Evolutionary conservation across 83 land plant genomes (phyloP), one percentile per base, ranked within the genome.

Genomic region (Diphasiastrum complanatum): DNA sequence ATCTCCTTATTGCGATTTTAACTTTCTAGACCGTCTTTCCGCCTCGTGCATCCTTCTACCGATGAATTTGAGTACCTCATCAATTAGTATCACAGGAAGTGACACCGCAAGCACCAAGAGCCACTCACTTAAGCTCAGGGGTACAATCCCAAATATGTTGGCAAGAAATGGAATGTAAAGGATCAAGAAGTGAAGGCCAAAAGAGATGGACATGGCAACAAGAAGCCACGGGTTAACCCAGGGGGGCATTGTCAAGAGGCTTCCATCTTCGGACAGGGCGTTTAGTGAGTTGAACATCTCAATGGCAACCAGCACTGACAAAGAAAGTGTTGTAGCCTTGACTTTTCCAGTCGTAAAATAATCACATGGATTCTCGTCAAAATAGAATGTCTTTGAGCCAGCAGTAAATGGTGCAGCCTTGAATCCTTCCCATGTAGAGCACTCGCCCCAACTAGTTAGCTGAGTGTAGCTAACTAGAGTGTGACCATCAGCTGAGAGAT

Each of bases 201-300:
- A 75, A 18, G 78, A 75, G 2, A 65, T 10, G 14, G 77, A 50
- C 76, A 75, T 71, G 27, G 78, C 78, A 36, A 71, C 29, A 10
- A 75, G 56, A 35, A 75, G 64, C 76, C 76, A 71, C 4, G 78
- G 78, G 37, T 75, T 71, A 8, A 65, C 62, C 78, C 78, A 75
- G n/a, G 76, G 78, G 10, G 78, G 78, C 78, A 75, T 71, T 16
- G 68, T 45, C 10, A 64, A 32, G 18, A 75, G 41, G 60, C 78
- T 75, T 24, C 70, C 67, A 65, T 75, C 78, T 34, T 75, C 76
- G 1, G 76, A 75, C 16, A 75, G 77, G 8, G 78, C 78, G 48
- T 75, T 75, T 33, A 75, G 35, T n/a, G 78, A 71, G 43, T 75
- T 71, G 65, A 75, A 75, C 78, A 75, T 75, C 48, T 75, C 78